Percentiles rank a stretch among this genome's conserved stretches.
These are phyloP conservation scores for Paraconiothyrium brasiliense DNA, from an alignment of 2,329 filamentous ascomycete genomes.

Conservation along the genomic window DNA sequence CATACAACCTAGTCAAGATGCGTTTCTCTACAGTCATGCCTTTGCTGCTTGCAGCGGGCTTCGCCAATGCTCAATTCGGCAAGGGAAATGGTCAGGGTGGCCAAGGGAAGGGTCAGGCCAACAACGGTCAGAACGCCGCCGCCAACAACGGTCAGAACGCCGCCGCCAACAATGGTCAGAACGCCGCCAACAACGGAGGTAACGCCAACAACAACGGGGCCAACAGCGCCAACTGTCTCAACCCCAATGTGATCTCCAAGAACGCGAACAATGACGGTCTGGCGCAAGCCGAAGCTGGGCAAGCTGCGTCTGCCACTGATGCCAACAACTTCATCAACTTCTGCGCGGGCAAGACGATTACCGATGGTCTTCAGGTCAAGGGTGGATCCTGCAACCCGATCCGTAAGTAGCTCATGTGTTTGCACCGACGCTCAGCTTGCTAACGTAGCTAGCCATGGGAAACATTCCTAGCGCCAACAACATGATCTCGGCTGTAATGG, in stretches of 20 bases:
- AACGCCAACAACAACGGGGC: conserved; percentile 27
- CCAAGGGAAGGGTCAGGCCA: conserved; percentile 26
- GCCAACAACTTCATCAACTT: conserved; percentile 69
- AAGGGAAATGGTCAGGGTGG: conserved; percentile 14
- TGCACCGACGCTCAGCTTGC: not conserved
- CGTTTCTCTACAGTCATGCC: conserved; percentile 46
- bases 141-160: conserved; percentile 25
- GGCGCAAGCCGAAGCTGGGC: conserved; percentile 49
- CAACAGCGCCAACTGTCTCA: conserved; percentile 40
- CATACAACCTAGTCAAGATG: conserved; percentile 37
- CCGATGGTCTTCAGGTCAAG: conserved; percentile 63
- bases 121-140: conserved; percentile 27
- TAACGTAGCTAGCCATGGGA: conserved; percentile 59
- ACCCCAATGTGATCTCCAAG: conserved; percentile 54
- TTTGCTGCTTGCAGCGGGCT: conserved; percentile 46
- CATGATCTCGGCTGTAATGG: conserved; percentile 66
- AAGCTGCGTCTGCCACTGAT: conserved; percentile 56
- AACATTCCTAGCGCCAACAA: conserved; percentile 60
- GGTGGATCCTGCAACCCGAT: conserved; percentile 66
- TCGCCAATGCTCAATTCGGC: conserved; percentile 46
- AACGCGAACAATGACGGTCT: conserved; percentile 54
- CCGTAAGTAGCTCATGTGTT: conserved; percentile 42
- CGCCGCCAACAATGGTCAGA: conserved; percentile 26
- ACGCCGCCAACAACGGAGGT: conserved; percentile 27
- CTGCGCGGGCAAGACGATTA: conserved; percentile 63